phyloP scores from a whole-genome alignment of 2,329 filamentous ascomycete species.

The Neurospora crassa region DNA sequence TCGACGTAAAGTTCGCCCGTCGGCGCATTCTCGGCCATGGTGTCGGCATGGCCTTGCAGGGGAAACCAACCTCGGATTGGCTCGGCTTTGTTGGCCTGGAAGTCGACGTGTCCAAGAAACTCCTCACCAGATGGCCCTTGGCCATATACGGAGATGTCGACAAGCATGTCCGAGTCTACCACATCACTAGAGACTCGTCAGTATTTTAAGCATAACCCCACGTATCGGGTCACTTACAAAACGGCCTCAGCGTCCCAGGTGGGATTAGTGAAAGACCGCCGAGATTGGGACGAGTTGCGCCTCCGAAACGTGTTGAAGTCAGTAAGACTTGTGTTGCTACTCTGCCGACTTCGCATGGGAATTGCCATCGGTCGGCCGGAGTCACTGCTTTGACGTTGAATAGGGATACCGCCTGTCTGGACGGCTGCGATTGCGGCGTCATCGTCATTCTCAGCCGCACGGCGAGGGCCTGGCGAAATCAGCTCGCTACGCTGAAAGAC shows the following conservation, averaged over 20 bases:
- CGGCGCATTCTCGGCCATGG: constrained; percentile 57
- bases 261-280: constrained; percentile 63
- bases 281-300: constrained; percentile 34
- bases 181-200: constrained; percentile 62
- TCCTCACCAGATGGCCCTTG: constrained; percentile 69
- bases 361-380: constrained; percentile 83
- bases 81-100: constrained; percentile 57
- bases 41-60: constrained; percentile 66
- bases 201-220: background rate
- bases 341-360: constrained; percentile 93
- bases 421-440: constrained; percentile 27
- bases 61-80: constrained; percentile 79
- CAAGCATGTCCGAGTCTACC: constrained; percentile 78
- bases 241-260: constrained; percentile 93
- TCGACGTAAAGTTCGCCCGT: constrained; percentile 87
- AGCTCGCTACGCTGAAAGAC: constrained; percentile 96
- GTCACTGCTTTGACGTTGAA: constrained; percentile 65
- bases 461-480: constrained; percentile 76
- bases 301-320: constrained; percentile 54
- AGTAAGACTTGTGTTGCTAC: constrained; percentile 80
- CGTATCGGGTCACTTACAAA: constrained; percentile 57
- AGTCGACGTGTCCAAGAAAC: constrained; percentile 82
- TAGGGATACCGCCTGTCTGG: constrained; percentile 41
- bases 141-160: constrained; percentile 93
- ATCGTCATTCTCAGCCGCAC: constrained; percentile 52